phyloP scores from a whole-genome alignment of 2,329 filamentous ascomycete genomes.

The Furcasterigmium sp. region DNA sequence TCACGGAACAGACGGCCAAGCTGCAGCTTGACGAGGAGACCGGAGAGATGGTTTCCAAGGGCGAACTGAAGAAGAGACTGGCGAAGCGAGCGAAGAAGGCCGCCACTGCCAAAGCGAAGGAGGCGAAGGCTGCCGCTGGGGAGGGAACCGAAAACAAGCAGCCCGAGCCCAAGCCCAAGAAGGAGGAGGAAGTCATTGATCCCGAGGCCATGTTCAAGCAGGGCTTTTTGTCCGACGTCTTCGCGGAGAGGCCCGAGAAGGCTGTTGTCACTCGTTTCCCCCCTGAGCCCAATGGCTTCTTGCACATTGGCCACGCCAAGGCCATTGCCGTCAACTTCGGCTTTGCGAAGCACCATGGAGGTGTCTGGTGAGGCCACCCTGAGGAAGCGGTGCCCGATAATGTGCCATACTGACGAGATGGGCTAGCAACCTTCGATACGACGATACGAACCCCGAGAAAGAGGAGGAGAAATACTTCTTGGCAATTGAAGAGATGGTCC shows the following conservation, averaged over 20 bases:
- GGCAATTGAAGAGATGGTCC: constrained; percentile 82
- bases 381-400: not conserved
- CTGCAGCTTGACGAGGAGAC: constrained; percentile 58
- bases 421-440: constrained; percentile 68
- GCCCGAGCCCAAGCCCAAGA: constrained; percentile 26
- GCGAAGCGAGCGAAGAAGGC: constrained; percentile 56
- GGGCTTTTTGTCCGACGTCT: constrained; percentile 70
- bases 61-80: constrained; percentile 56
- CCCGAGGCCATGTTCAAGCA: constrained; percentile 72
- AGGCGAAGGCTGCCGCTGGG: constrained; percentile 23
- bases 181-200: constrained; percentile 39
- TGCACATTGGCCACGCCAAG: constrained; percentile 92
- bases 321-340: constrained; percentile 96
- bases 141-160: constrained; percentile 17
- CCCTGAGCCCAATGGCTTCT: constrained; percentile 86
- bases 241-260: constrained; percentile 59
- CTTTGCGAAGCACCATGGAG: constrained; percentile 80
- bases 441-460: constrained; percentile 92
- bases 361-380: constrained; percentile 24
- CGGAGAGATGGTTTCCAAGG: constrained; percentile 61
- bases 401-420: constrained; percentile 1
- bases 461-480: constrained; percentile 87
- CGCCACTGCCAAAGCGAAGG: constrained; percentile 45
- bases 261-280: constrained; percentile 69
- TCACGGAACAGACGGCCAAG: constrained; percentile 46